Base-by-base conservation (phyloP, 805 yeast genomes). In the Pichia kluyveri region DNA sequence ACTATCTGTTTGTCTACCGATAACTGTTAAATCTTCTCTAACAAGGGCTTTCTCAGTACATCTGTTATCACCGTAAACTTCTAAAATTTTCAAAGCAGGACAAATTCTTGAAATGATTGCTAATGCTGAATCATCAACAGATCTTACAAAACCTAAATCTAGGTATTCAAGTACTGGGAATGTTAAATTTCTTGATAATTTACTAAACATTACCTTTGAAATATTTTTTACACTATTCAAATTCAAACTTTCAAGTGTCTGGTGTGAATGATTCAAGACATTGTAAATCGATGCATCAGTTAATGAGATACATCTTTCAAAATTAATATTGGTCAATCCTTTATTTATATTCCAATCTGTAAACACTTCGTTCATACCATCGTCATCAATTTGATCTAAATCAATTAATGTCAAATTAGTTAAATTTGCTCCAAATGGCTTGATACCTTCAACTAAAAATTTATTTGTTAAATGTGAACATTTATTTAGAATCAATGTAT, bases 81-180 rank as follows among this genome's bases (percentile, higher is more conserved):
- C 95, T 47, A 91, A 60, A 15, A 85, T 71, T 42, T 73, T 71
- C 48, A 91, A 65, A 42, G 76, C 76, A 0, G 80, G 75, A 52
- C 93, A 86, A 11, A 75, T 71, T 28, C 72, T 65, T 3, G 84
- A 74, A 19, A 88, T 55, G 30, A 73, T 58, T 27, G 75, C 76
- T n/a, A 90, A 61, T 0, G 79, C 74, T 18, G 71, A 74, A 62
- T 91, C 87, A 59, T 88, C 88, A 12, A 87, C 75, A 19, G 79
- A 70, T 38, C 95, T 70, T 3, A 88, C 86, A 65, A 91, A 91
- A 0, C 97, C 95, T 14, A 81, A 60, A 61, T 91, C 93, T 17
- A 86, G 56, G 34, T 78, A 73, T 0, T 87, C 79, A 40, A 91
- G 66, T 30, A 81, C 72, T 1, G 89, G 86, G 41, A 80, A 69